Evolutionary conservation across 73 alveolate genomes (phyloP).

Genomic region (Chromera velia): DNA sequence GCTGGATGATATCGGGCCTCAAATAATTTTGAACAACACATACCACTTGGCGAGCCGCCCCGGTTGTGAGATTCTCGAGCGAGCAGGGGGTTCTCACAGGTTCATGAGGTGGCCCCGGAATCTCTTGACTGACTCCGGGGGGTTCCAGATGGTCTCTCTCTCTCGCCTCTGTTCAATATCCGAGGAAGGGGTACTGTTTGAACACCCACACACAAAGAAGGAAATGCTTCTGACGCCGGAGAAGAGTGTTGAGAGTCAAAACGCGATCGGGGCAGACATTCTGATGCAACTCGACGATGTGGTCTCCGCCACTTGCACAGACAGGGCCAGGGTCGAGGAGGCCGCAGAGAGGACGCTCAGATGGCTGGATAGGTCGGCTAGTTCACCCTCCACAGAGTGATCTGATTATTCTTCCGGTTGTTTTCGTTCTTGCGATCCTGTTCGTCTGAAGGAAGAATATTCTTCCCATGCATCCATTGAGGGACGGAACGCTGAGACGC

Average conservation of each 20-base stretch:
- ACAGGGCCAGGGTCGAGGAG: slow-evolving; percentile 83
- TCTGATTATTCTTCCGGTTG: too few relatives aligned
- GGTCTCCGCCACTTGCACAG: slow-evolving; percentile 8
- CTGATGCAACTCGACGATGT: slow-evolving; percentile 56
- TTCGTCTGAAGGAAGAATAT: too few relatives aligned
- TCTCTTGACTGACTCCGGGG: slow-evolving; percentile 98
- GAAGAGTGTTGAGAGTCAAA: slow-evolving; percentile 87
- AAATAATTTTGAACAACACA: slow-evolving; percentile 89
- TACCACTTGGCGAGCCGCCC: slow-evolving; percentile 97
- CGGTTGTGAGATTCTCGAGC: slow-evolving; percentile 86
- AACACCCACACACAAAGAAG: slow-evolving; percentile 85
- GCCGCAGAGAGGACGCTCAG: slow-evolving; percentile 96
- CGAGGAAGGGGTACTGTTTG: slow-evolving; percentile 94
- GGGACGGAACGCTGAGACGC: too few relatives aligned
- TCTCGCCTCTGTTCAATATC: slow-evolving; percentile 64
- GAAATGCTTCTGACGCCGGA: slow-evolving; percentile 95
- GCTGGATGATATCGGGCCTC: slow-evolving; percentile 89
- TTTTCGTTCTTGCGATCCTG: too few relatives aligned
- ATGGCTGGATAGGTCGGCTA: slow-evolving; percentile 89
- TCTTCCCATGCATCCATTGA: too few relatives aligned
- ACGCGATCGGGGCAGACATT: slow-evolving; percentile 92
- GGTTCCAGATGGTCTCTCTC: slow-evolving; percentile 96
- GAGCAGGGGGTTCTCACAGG: slow-evolving; percentile 86
- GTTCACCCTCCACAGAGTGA: too few relatives aligned
- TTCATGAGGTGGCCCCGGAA: slow-evolving; percentile 86